A percentile compares a stretch with the other conserved stretches of the same genome.
Conservation (phyloP, 2,329 filamentous ascomycete genomes). For the Alternaria angustiovoidea region DNA sequence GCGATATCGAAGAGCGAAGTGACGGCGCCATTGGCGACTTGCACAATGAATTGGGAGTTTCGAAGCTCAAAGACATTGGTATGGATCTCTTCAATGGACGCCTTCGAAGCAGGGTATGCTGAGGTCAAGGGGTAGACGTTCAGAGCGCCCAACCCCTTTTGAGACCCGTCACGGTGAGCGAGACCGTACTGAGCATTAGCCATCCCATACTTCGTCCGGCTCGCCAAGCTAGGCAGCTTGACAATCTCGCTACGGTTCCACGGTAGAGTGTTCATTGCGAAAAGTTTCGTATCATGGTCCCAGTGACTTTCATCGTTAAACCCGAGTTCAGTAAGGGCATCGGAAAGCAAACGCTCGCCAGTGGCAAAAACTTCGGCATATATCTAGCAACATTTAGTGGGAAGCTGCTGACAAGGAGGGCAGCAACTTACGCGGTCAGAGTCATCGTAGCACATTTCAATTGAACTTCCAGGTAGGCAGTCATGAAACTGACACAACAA, state of each 20-base stretch:
- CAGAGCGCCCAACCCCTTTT: constrained; percentile 52
- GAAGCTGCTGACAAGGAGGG: accelerated
- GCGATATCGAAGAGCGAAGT: constrained; percentile 82
- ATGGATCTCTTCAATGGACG: constrained; percentile 60
- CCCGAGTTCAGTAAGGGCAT: constrained; percentile 73
- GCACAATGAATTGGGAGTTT: constrained; percentile 78
- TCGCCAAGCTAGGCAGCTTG: constrained; percentile 59
- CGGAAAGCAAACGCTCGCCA: constrained; percentile 74
- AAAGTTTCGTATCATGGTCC: constrained; percentile 56
- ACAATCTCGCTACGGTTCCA: constrained; percentile 83
- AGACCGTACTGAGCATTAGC: constrained; percentile 44
- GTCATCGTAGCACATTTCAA: constrained; percentile 98
- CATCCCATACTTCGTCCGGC: constrained; percentile 43
- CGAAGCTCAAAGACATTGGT: constrained; percentile 77
- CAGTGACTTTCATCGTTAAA: constrained; percentile 59
- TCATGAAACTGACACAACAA: constrained; percentile 98
- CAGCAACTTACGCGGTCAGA: constrained; percentile 70
- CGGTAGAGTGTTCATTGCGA: constrained; percentile 84
- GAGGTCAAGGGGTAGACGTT: constrained; percentile 40
- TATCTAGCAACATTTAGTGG: constrained; percentile 55
- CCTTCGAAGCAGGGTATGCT: constrained; percentile 40
- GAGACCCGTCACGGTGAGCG: constrained; percentile 50
- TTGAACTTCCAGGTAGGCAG: constrained; percentile 91
- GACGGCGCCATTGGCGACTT: constrained; percentile 78
- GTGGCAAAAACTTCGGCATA: constrained; percentile 84